Evolutionary conservation across 768 basidiomycete genomes (phyloP).

Genomic region (Mycena maculata): DNA sequence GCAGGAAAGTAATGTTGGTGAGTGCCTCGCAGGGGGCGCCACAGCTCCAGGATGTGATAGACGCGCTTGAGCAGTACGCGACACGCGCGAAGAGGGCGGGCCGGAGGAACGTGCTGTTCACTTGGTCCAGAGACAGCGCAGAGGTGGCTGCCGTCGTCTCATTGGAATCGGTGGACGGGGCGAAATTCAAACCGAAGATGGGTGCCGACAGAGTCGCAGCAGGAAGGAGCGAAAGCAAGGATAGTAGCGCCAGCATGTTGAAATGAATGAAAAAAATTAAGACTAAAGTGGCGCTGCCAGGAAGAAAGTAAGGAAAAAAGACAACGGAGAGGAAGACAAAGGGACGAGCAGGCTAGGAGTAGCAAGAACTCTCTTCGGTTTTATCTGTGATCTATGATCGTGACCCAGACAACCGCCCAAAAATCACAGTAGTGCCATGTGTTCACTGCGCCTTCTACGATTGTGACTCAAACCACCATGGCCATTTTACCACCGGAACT

Average conservation of each 20-base stretch:
- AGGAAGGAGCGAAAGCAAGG: neutral
- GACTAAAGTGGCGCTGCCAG: neutral
- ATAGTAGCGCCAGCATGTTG: neutral
- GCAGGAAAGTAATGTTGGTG: conserved; percentile 25
- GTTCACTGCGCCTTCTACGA: too few relatives aligned
- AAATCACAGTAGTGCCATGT: too few relatives aligned
- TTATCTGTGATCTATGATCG: too few relatives aligned
- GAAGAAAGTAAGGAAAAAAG: neutral
- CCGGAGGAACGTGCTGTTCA: conserved; percentile 33
- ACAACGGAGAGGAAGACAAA: too few relatives aligned
- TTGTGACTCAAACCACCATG: too few relatives aligned
- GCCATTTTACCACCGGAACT: too few relatives aligned
- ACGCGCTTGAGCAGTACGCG: conserved; percentile 50
- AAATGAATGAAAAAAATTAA: neutral
- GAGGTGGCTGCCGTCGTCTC: neutral
- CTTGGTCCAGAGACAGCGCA: neutral
- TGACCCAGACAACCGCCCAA: too few relatives aligned
- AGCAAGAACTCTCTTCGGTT: too few relatives aligned
- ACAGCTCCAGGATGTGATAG: conserved; percentile 42
- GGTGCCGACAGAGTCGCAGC: neutral
- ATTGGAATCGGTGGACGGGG: neutral
- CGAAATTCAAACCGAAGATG: neutral
- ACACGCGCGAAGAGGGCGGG: conserved; percentile 51
- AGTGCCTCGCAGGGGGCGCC: conserved; percentile 22
- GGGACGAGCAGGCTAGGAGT: too few relatives aligned